Base-by-base conservation (phyloP, 2,329 filamentous ascomycete species). In the Fusarium compactum region DNA sequence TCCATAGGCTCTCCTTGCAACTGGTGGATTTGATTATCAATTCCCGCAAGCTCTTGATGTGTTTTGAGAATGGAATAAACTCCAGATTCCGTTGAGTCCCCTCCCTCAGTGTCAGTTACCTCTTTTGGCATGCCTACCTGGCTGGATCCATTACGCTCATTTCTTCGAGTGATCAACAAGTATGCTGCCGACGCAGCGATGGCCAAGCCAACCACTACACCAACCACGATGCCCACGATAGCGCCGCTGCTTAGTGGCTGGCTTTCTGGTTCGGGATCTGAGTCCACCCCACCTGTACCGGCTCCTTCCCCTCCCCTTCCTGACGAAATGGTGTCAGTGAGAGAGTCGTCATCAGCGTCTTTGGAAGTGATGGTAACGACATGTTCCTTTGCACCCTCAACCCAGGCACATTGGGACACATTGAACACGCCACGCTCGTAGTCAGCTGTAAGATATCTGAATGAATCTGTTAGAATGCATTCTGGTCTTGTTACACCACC, bases 341-440 rank as follows among this genome's bases (percentile, higher is more conserved):
- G 15, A 25, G 11, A 8, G 22, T 38, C 47, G 4, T 32, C 30
- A 38, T 24, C 15, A 18, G 15, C 30, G 14, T 38, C 30, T n/a
- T 14, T 51, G 30, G 47, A 38, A 22, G 20, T 51, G 29, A 51
- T 51, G 20, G 47, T 51, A 4, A 51, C 47, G 14, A 51, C 5
- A 15, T 51, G 20, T 24, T 34, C 47, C 30, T 51, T 25, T 25
- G 30, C 6, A 10, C 47, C 47, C 10, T 51, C 47, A 14, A 51
- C 30, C 47, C 47, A 51, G 15, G 47, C 30, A 25, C 47, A 51
- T 38, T 51, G 47, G 6, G 47, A 51, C 3, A 51, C n/a, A n/a
- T 51, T 51, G 29, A 51, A 51, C 8, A 51, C 32, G 30, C 47
- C 47, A 25, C 30, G 47, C 47, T 51, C 47, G 47, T 51, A 51